phyloP scores from a whole-genome alignment of 2,329 filamentous ascomycete genomes.

The Verticillium klebahnii region DNA sequence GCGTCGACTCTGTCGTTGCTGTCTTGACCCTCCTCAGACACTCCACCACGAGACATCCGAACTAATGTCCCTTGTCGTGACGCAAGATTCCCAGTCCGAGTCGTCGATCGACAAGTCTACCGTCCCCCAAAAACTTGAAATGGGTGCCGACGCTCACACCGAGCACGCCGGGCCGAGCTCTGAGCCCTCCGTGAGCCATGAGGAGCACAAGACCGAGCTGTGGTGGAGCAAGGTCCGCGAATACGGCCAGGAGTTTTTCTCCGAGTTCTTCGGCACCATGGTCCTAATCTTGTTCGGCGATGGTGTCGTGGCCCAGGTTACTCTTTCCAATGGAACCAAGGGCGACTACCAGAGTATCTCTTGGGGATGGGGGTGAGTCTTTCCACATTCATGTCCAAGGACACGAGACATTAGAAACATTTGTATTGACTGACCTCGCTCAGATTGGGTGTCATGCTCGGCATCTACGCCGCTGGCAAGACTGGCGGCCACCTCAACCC shows the following conservation, averaged over 20 bases:
- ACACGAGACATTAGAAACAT: neutral
- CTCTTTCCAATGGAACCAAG: conserved; percentile 46
- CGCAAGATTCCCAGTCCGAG: conserved; percentile 27
- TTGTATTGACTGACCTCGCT: conserved; percentile 1
- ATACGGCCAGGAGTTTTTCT: conserved; percentile 52
- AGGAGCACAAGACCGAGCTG: conserved; percentile 16
- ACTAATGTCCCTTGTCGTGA: conserved; percentile 23
- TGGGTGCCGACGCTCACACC: conserved; percentile 19
- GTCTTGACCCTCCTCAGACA: neutral
- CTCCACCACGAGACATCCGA: neutral
- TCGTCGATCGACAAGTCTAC: conserved; percentile 26
- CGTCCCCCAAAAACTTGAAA: conserved; percentile 24
- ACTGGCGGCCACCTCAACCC: conserved; percentile 66
- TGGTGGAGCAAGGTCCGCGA: conserved; percentile 50
- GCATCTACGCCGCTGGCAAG: conserved; percentile 61
- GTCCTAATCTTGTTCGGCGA: conserved; percentile 66
- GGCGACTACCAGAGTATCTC: conserved; percentile 46
- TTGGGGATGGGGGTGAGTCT: conserved; percentile 44
- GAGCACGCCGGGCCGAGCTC: conserved; percentile 9
- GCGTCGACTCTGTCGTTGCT: neutral
- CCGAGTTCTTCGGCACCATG: conserved; percentile 66
- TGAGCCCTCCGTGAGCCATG: neutral
- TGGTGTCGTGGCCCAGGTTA: conserved; percentile 66
- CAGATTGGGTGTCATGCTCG: conserved; percentile 63
- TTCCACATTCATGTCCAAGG: conserved; percentile 1